These are phyloP conservation scores for Plasmodium billcollinsi DNA, from an alignment of 169 alveolate genomes.

Conservation along the genomic window DNA sequence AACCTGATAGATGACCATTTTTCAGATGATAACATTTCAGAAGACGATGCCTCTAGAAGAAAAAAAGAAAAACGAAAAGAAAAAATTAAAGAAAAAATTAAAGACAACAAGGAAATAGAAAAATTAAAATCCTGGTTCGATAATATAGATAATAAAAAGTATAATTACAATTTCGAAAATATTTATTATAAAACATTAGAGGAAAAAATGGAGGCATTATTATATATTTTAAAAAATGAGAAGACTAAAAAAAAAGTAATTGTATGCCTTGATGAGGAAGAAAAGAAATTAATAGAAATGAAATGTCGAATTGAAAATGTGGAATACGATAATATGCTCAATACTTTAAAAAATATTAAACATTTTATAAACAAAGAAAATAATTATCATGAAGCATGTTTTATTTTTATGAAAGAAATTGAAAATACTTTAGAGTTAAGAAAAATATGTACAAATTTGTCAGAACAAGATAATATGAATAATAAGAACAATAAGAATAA, in stretches of 20 bases:
- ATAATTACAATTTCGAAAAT: conserved; percentile 30
- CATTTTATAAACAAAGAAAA: conserved; percentile 20
- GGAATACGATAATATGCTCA: conserved; percentile 37
- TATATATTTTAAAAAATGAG: conserved; percentile 39
- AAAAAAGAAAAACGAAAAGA: neutral
- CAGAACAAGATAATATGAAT: conserved; percentile 18
- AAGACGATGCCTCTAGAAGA: neutral
- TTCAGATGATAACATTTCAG: neutral
- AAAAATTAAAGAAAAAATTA: conserved; percentile 37
- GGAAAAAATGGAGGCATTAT: conserved; percentile 35
- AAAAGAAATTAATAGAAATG: conserved; percentile 36
- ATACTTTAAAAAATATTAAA: conserved; percentile 39
- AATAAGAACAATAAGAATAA: too few species aligned
- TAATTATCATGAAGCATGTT: conserved; percentile 2
- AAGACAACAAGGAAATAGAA: conserved; percentile 2
- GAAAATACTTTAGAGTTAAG: conserved; percentile 44
- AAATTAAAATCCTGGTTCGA: conserved; percentile 3
- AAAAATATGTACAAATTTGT: conserved; percentile 23
- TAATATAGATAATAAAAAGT: neutral
- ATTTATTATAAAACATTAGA: conserved; percentile 14
- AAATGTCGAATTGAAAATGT: conserved; percentile 50
- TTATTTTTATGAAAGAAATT: conserved; percentile 39
- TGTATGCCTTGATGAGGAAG: conserved; percentile 43
- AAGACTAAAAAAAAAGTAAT: conserved; percentile 20
- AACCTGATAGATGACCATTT: neutral